These are phyloP conservation scores for Ostreobium quekettii DNA, from an alignment of 139 green algal species.

Conservation along the genomic window DNA sequence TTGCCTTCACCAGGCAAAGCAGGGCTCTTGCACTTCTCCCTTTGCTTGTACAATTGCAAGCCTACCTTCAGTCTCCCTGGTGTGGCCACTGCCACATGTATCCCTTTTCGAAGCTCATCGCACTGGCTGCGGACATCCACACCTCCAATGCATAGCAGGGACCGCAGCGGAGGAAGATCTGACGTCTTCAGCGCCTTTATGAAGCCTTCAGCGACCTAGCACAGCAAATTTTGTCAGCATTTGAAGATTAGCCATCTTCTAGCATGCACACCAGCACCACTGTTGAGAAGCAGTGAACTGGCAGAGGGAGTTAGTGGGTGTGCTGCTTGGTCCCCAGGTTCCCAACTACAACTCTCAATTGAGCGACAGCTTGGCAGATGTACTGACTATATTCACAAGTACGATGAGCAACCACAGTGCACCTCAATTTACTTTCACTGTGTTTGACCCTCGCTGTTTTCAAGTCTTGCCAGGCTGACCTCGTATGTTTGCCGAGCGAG, in stretches of 20 bases:
- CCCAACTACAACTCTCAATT: too few species aligned
- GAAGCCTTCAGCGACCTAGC: conserved; percentile 12
- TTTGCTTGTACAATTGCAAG: background rate
- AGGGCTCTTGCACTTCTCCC: too few species aligned
- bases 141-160: conserved; percentile 86
- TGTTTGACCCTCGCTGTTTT: too few species aligned
- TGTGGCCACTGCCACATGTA: conserved; percentile 89
- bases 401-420: too few species aligned
- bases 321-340: too few species aligned
- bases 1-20: too few species aligned
- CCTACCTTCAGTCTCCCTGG: conserved; percentile 81
- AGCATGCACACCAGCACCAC: background rate
- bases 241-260: background rate
- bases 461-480: too few species aligned
- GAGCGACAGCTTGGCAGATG: too few species aligned
- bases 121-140: conserved; percentile 55
- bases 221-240: too few species aligned
- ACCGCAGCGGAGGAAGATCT: conserved; percentile 65
- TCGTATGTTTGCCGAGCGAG: conserved; percentile 85
- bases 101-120: conserved; percentile 45
- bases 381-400: too few species aligned
- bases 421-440: too few species aligned
- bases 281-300: background rate
- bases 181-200: conserved; percentile 36
- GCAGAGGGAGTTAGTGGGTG: too few species aligned